Evolutionary conservation across 176 grass and related monocot species (phyloP).

Genomic region (Oryza longistaminata): DNA sequence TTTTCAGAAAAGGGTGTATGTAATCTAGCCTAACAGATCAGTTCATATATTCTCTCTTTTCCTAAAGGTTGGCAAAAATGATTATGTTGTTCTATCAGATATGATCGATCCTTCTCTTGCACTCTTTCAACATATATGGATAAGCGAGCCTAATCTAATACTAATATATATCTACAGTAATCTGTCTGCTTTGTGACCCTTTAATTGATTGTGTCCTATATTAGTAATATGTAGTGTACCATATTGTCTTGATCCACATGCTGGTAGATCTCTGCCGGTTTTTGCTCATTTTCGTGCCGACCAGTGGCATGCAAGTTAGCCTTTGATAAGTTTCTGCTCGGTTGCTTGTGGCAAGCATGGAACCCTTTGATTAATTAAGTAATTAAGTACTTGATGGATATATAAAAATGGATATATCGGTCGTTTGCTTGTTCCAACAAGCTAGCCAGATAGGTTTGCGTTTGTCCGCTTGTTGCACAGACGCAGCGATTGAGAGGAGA

Average conservation of each 20-base stretch:
- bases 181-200: not conserved
- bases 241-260: not conserved
- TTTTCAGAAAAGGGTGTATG: too few species aligned
- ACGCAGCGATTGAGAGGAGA: not conserved
- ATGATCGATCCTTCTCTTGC: slow-evolving; percentile 14
- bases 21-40: too few species aligned
- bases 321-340: not conserved
- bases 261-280: not conserved
- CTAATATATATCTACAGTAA: not conserved
- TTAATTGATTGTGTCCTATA: not conserved
- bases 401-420: not conserved
- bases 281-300: not conserved
- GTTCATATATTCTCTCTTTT: too few species aligned
- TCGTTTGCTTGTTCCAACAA: not conserved
- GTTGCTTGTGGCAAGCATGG: not conserved
- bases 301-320: not conserved
- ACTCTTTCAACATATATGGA: not conserved
- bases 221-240: not conserved
- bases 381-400: not conserved
- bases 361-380: not conserved
- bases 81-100: not conserved
- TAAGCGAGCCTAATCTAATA: not conserved
- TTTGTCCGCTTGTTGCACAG: not conserved
- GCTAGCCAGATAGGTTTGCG: not conserved
- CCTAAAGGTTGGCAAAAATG: not conserved